Evolutionary conservation across 2,329 filamentous ascomycete genomes (phyloP).

Genomic region (Metarhizium anisopliae): DNA sequence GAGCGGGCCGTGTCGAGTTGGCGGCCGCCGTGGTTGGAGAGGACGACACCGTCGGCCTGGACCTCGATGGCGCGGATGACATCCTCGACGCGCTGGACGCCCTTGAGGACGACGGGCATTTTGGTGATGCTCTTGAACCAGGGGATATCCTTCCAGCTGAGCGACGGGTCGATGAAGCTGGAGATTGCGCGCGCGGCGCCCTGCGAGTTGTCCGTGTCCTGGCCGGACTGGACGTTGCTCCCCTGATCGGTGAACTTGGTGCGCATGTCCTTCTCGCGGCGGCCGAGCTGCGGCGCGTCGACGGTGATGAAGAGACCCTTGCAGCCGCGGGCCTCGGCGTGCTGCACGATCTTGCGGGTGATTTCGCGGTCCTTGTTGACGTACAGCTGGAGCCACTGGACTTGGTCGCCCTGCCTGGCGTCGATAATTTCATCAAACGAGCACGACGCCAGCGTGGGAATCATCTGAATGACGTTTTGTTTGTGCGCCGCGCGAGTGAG

Average conservation of each 20-base stretch:
- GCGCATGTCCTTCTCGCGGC: slow-evolving; percentile 96
- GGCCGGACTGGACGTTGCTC: slow-evolving; percentile 70
- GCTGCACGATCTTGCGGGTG: slow-evolving; percentile 80
- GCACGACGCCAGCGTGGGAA: slow-evolving; percentile 91
- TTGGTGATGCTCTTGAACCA: slow-evolving; percentile 88
- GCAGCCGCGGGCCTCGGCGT: slow-evolving; percentile 87
- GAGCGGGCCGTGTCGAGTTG: slow-evolving; percentile 90
- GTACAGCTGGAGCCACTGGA: slow-evolving; percentile 95
- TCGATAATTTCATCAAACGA: slow-evolving; percentile 97
- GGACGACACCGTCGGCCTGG: slow-evolving; percentile 80
- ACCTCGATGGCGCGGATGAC: slow-evolving; percentile 77
- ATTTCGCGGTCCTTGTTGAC: slow-evolving; percentile 93
- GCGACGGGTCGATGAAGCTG: slow-evolving; percentile 89
- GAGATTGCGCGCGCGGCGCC: slow-evolving; percentile 92
- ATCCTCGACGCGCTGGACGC: slow-evolving; percentile 92
- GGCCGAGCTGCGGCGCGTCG: slow-evolving; percentile 89
- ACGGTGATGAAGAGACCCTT: slow-evolving; percentile 97
- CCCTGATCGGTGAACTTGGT: slow-evolving; percentile 81
- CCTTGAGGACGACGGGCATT: slow-evolving; percentile 95
- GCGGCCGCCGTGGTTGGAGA: slow-evolving; percentile 92
- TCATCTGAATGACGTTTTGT: slow-evolving; percentile 96
- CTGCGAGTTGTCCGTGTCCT: slow-evolving; percentile 74
- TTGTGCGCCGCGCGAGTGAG: slow-evolving; percentile 75
- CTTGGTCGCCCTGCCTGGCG: slow-evolving; percentile 66
- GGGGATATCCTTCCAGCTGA: slow-evolving; percentile 87